Evolutionary conservation across 2,329 filamentous ascomycete species (phyloP).

Genomic region (Hymenoscyphus fructigenus): DNA sequence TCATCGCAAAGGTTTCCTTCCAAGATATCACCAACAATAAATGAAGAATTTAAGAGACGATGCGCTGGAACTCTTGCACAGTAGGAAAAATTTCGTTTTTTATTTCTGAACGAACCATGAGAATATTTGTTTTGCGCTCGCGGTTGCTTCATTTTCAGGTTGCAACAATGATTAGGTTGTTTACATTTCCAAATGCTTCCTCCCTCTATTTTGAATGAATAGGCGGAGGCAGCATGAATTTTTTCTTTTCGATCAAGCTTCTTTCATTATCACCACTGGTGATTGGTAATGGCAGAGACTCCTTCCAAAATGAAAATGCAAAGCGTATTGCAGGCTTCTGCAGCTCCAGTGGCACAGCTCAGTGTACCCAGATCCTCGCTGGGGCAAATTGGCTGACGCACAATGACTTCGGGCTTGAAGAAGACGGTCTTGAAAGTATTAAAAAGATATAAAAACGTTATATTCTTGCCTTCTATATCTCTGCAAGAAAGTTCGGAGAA

Average conservation of each 20-base stretch:
- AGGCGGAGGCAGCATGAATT: background rate
- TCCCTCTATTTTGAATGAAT: background rate
- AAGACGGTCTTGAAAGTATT: background rate
- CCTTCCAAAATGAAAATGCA: background rate
- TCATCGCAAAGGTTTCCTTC: no score
- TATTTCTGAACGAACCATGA: background rate
- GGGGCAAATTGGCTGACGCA: background rate
- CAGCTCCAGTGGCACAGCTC: background rate
- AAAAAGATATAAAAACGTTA: background rate
- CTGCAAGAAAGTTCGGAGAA: background rate
- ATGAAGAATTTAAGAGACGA: background rate
- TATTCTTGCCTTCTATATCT: background rate
- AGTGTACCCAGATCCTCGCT: background rate
- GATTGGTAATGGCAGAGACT: background rate
- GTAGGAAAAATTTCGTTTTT: background rate
- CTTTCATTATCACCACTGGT: background rate
- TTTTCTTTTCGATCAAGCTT: background rate
- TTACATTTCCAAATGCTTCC: background rate
- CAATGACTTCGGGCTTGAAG: background rate
- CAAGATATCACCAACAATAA: background rate
- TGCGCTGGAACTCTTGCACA: background rate
- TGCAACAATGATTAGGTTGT: background rate
- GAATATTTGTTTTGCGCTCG: background rate
- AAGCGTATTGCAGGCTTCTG: background rate
- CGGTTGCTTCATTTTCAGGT: background rate